phyloP scores from a whole-genome alignment of 305 asterid species.

The Stenogyne calaminthoides region DNA sequence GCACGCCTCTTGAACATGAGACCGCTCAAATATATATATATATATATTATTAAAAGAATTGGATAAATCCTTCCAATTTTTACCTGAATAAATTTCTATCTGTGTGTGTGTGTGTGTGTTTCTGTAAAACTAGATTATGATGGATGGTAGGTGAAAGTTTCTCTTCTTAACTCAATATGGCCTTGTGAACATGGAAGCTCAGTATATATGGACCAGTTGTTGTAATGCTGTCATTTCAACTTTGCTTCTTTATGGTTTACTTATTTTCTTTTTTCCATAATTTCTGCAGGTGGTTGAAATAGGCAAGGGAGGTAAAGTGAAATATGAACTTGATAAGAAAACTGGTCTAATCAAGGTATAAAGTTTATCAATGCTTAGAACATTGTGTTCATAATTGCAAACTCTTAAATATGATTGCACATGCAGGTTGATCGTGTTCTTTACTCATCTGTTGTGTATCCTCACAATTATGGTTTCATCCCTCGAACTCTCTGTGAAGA shows the following conservation, averaged over 20 bases:
- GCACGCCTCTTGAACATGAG: not conserved
- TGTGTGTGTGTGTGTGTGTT: not conserved
- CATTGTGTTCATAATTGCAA: not conserved
- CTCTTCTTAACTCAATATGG: not conserved
- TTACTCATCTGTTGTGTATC: constrained; percentile 95
- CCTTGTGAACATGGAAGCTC: constrained; percentile 1
- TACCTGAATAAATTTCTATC: not conserved
- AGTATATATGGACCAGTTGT: constrained; percentile 6
- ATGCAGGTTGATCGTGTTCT: constrained; percentile 91
- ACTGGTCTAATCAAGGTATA: constrained; percentile 92
- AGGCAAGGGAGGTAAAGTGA: constrained; percentile 92
- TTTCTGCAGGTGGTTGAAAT: constrained; percentile 84
- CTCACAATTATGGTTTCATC: constrained; percentile 92
- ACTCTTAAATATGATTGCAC: constrained; percentile 13
- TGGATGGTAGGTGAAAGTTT: not conserved
- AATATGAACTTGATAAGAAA: constrained; percentile 87
- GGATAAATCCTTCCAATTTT: constrained; percentile 1
- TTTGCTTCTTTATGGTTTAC: not conserved
- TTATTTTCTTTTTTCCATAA: constrained; percentile 8
- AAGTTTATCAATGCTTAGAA: not conserved
- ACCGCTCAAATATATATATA: not conserved
- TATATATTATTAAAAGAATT: not conserved
- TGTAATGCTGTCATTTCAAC: constrained; percentile 1
- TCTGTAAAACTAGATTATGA: not conserved
- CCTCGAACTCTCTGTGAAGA: constrained; percentile 96